phyloP scores from a whole-genome alignment of 2,329 filamentous ascomycete species.

The Beauveria sp. region DNA sequence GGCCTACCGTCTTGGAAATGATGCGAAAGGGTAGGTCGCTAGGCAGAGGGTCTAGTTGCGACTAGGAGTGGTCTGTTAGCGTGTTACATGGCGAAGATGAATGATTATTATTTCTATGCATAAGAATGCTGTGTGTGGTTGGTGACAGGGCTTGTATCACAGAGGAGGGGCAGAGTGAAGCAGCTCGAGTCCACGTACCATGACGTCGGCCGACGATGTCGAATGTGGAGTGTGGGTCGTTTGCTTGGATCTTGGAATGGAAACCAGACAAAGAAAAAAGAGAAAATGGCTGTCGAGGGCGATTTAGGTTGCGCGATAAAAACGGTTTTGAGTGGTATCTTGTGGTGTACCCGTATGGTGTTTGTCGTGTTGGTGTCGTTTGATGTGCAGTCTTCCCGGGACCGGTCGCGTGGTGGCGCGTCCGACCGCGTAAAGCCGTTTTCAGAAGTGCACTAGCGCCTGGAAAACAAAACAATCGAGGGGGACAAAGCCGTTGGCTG shows the following conservation, averaged over 20 bases:
- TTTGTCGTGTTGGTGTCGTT: background rate
- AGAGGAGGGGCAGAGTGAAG: background rate
- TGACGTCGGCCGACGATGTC: slow-evolving; percentile 20
- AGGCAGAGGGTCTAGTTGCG: slow-evolving; percentile 82
- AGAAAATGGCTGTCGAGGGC: background rate
- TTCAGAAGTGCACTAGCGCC: slow-evolving; percentile 1
- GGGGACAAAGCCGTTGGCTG: background rate
- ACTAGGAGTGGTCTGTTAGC: slow-evolving; percentile 54
- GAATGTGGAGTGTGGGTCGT: too few relatives aligned
- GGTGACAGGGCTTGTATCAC: background rate
- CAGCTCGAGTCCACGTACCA: slow-evolving; percentile 32
- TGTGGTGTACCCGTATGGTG: background rate
- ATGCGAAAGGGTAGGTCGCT: slow-evolving; percentile 83
- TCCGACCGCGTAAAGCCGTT: slow-evolving; percentile 30
- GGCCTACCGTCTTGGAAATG: slow-evolving; percentile 91
- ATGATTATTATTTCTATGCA: background rate
- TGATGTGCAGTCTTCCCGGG: background rate
- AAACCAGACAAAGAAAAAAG: background rate
- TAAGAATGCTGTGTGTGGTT: background rate
- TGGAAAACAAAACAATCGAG: background rate
- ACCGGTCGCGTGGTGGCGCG: slow-evolving; percentile 17
- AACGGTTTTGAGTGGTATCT: background rate
- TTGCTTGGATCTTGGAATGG: too few relatives aligned
- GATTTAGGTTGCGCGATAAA: background rate
- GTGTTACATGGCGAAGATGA: slow-evolving; percentile 23